Evolutionary conservation across 306 rosid genomes (phyloP).

Genomic region (Malus domestica): ASM211411v1 NC_041792.1:26631407-26631906

Average conservation of each 20-base stretch:
- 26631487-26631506: too few relatives aligned
- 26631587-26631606: neutral
- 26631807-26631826: neutral
- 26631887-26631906: neutral
- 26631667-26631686: too few relatives aligned
- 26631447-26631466: too few relatives aligned
- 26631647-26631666: too few relatives aligned
- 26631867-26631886: neutral
- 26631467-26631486: too few relatives aligned
- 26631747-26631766: too few relatives aligned
- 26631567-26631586: neutral
- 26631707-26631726: fast-evolving
- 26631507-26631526: too few relatives aligned
- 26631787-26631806: neutral
- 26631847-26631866: neutral
- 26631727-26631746: too few relatives aligned
- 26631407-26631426: too few relatives aligned
- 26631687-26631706: too few relatives aligned
- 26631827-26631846: neutral
- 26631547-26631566: neutral
- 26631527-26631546: neutral
- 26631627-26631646: too few relatives aligned
- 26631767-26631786: neutral
- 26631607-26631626: neutral
- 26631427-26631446: too few relatives aligned